These are phyloP conservation scores for Collybia mongolica DNA, from an alignment of 768 basidiomycete genomes.

Conservation along the genomic window DNA sequence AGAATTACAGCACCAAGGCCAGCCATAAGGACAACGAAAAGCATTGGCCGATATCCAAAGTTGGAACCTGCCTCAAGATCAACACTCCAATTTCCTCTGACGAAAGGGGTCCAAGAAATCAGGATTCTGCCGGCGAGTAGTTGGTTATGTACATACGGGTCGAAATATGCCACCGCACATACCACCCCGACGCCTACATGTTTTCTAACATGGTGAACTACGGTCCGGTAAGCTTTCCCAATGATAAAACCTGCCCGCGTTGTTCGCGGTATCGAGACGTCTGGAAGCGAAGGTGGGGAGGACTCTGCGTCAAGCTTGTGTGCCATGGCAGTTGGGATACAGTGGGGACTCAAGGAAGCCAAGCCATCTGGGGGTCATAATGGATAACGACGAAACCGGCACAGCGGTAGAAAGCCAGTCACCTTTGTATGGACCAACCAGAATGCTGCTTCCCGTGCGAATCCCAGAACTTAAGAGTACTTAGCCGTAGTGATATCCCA, in stretches of 20 bases:
- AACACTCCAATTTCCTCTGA: constrained; percentile 76
- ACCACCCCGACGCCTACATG: constrained; percentile 70
- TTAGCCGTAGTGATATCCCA: too few species aligned
- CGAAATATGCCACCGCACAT: constrained; percentile 74
- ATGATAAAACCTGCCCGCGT: not conserved
- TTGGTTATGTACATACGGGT: constrained; percentile 47
- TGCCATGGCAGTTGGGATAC: not conserved
- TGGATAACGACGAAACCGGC: constrained; percentile 26
- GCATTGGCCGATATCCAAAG: constrained; percentile 71
- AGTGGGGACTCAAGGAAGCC: constrained; percentile 9
- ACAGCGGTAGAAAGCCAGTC: constrained; percentile 26
- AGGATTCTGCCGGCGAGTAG: not conserved
- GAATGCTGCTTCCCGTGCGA: constrained; percentile 32
- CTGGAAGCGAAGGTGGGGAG: not conserved
- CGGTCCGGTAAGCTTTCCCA: not conserved
- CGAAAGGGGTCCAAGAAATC: constrained; percentile 1
- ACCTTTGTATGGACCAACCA: constrained; percentile 10
- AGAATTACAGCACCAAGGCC: constrained; percentile 68
- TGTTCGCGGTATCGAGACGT: not conserved
- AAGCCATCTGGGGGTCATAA: constrained; percentile 21
- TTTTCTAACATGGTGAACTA: constrained; percentile 26
- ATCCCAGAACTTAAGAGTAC: constrained; percentile 6
- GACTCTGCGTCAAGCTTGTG: too few species aligned
- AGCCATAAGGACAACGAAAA: constrained; percentile 61
- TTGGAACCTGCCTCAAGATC: constrained; percentile 77